These are phyloP conservation scores for Boletus rufocinnamomeus DNA, from an alignment of 768 basidiomycete genomes.

Conservation along the genomic window DNA sequence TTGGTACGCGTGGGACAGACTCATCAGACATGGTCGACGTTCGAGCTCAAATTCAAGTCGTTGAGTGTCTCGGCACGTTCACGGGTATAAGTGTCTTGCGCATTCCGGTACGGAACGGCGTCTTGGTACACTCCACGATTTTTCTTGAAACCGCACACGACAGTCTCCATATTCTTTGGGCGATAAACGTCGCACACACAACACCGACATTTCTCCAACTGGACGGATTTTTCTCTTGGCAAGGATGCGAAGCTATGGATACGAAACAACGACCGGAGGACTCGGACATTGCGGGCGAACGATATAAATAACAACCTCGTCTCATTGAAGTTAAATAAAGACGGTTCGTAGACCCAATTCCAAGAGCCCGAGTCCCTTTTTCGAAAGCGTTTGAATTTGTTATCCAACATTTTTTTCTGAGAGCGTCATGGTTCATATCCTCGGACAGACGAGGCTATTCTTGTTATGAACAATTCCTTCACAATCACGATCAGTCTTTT, in stretches of 20 bases:
- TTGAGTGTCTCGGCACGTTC: background rate
- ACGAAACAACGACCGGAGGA: background rate
- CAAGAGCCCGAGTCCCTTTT: background rate
- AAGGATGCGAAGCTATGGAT: background rate
- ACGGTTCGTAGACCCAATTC: background rate
- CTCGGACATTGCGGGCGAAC: background rate
- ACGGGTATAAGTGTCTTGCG: background rate
- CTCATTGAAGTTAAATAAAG: background rate
- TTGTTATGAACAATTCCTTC: background rate
- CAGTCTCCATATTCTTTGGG: background rate
- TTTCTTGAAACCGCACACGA: background rate
- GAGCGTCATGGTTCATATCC: background rate
- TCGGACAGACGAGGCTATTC: constrained; percentile 6
- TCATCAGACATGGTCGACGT: background rate
- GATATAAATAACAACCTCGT: background rate
- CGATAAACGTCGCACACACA: background rate
- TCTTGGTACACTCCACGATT: background rate
- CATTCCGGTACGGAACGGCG: background rate
- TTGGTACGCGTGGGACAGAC: constrained; percentile 18
- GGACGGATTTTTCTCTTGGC: background rate
- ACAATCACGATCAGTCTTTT: background rate
- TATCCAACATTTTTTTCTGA: background rate
- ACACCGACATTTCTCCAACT: constrained; percentile 1
- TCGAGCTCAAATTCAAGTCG: background rate
- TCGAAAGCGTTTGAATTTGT: background rate